These are phyloP conservation scores for Saccharomycopsis sp. DNA, from an alignment of 805 yeast species.

Conservation along the genomic window DNA sequence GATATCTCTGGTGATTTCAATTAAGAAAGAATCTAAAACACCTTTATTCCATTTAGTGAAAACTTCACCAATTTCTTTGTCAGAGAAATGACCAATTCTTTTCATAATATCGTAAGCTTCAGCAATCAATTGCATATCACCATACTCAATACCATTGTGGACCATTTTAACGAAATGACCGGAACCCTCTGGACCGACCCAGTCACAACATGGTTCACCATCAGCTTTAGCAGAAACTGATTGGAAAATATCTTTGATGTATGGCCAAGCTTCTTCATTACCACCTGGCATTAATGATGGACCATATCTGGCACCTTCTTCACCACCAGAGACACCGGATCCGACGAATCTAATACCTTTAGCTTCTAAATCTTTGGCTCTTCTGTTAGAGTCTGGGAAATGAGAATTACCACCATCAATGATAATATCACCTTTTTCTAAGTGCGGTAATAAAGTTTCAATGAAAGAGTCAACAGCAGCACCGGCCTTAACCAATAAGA, in stretches of 20 bases:
- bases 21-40: slow-evolving; percentile 91
- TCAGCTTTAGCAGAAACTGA: slow-evolving; percentile 91
- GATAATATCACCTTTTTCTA: slow-evolving; percentile 96
- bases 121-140: slow-evolving; percentile 98
- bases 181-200: slow-evolving; percentile 99
- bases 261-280: slow-evolving; percentile 96
- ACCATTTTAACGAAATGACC: slow-evolving; percentile 99
- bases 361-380: slow-evolving; percentile 76
- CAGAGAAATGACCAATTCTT: slow-evolving; percentile 82
- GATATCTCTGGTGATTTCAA: slow-evolving; percentile 95
- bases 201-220: slow-evolving; percentile 99
- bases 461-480: slow-evolving; percentile 87
- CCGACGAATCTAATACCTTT: slow-evolving; percentile 93
- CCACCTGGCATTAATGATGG: slow-evolving; percentile 99
- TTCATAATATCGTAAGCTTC: slow-evolving; percentile 96
- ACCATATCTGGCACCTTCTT: slow-evolving; percentile 99
- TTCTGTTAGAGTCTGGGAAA: slow-evolving; percentile 97
- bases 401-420: slow-evolving; percentile 99
- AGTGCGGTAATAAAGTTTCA: slow-evolving; percentile 74
- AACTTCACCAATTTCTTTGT: slow-evolving; percentile 89
- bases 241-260: slow-evolving; percentile 93
- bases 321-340: slow-evolving; percentile 99
- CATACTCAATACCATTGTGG: slow-evolving; percentile 99
- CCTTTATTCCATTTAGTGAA: slow-evolving; percentile 94
- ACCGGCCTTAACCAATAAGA: slow-evolving; percentile 94